These are phyloP conservation scores for Fraxinus ornus DNA, from an alignment of 305 asterid species.

Conservation along the genomic window DNA sequence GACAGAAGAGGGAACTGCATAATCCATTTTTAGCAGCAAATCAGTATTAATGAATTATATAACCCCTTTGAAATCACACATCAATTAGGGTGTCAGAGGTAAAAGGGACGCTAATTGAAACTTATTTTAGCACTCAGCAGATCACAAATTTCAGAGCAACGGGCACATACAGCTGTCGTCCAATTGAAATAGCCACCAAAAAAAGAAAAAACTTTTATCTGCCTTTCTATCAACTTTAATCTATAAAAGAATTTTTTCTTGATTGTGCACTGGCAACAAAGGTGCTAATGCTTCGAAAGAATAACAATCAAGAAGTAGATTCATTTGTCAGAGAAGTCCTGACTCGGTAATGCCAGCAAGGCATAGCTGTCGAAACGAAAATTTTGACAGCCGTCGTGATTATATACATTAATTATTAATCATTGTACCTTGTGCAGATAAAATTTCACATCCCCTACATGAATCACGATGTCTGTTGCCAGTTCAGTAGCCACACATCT, in stretches of 20 bases:
- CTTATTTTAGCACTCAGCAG: background rate
- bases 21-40: background rate
- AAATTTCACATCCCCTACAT: background rate
- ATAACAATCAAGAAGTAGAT: background rate
- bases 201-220: background rate
- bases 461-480: slow-evolving; percentile 8
- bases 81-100: background rate
- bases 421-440: slow-evolving; percentile 6
- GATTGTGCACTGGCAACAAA: background rate
- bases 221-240: background rate
- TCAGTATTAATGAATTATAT: background rate
- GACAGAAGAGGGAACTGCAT: slow-evolving; percentile 13
- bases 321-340: background rate
- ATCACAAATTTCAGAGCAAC: background rate
- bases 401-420: background rate
- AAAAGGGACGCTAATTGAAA: background rate
- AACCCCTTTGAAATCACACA: background rate
- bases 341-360: background rate
- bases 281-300: background rate
- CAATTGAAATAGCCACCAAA: background rate
- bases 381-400: background rate
- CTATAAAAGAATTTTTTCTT: background rate
- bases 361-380: background rate
- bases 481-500: slow-evolving; percentile 6
- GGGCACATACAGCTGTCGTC: background rate